These are phyloP conservation scores for Fusarium anguioides DNA, from an alignment of 2,329 filamentous ascomycete species.

Conservation along the genomic window DNA sequence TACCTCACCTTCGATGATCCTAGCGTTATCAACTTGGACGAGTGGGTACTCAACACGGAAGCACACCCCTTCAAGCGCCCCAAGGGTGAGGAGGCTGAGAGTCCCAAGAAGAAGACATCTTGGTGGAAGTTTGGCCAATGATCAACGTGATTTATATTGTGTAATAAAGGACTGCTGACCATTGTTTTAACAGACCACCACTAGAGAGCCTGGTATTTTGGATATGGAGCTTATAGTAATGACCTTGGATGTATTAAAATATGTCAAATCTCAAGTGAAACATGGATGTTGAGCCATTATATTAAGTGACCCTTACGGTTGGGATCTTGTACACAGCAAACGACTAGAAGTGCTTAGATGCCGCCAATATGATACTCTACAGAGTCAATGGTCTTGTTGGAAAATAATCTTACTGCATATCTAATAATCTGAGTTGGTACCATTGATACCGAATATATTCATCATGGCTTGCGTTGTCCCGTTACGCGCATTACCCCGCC, in stretches of 20 bases:
- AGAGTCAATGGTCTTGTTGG: neutral
- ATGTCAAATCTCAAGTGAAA: neutral
- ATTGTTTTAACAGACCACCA: slow-evolving; percentile 12
- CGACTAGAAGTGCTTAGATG: neutral
- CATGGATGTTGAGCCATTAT: too few relatives aligned
- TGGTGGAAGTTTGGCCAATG: slow-evolving; percentile 30
- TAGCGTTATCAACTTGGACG: slow-evolving; percentile 72
- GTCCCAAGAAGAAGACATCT: slow-evolving; percentile 20
- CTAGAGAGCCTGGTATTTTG: slow-evolving; percentile 4
- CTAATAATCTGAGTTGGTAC: neutral
- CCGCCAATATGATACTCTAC: neutral
- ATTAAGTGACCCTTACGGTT: neutral
- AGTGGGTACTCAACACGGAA: slow-evolving; percentile 74
- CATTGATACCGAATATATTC: neutral
- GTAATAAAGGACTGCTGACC: neutral
- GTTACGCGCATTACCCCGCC: slow-evolving; percentile 38
- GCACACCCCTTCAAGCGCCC: slow-evolving; percentile 61
- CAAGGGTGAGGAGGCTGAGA: slow-evolving; percentile 28
- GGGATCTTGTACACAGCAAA: neutral
- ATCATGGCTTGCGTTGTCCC: neutral
- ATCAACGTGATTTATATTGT: neutral
- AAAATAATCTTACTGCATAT: neutral
- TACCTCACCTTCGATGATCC: slow-evolving; percentile 77
- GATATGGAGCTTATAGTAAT: neutral
- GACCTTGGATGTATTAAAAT: neutral